A percentile compares a stretch with the other conserved stretches of the same genome.
These are phyloP conservation scores for Ichthyophthirius multifiliis DNA, from an alignment of 169 alveolate genomes.

Conservation along the genomic window DNA sequence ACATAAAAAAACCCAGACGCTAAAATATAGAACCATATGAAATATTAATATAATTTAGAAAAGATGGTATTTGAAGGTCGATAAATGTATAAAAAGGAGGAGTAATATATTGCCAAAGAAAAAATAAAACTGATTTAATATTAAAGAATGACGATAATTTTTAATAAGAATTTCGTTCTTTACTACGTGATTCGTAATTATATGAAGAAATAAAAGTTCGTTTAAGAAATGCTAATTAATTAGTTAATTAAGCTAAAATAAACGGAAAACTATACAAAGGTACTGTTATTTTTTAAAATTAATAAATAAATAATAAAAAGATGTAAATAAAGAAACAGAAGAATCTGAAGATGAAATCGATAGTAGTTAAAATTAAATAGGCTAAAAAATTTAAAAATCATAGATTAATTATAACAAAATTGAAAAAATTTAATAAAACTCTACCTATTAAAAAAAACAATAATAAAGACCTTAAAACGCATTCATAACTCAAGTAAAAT, in stretches of 20 bases:
- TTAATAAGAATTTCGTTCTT: background rate
- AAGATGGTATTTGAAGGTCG: constrained; percentile 1
- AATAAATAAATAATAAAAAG: background rate
- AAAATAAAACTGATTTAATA: background rate
- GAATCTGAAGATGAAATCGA: background rate
- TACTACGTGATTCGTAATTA: background rate
- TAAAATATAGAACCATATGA: background rate
- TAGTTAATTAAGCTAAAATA: background rate
- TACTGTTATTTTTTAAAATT: background rate
- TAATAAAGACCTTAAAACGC: background rate
- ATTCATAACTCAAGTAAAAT: background rate
- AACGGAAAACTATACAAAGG: background rate
- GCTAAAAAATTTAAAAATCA: no score
- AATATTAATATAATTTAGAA: background rate
- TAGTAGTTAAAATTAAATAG: background rate
- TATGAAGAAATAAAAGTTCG: background rate
- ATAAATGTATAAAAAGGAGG: background rate
- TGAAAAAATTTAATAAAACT: background rate
- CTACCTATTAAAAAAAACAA: background rate
- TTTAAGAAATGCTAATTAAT: background rate
- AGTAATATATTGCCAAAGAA: background rate
- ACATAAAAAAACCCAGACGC: background rate
- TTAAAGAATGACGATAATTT: background rate
- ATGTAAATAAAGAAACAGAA: background rate
- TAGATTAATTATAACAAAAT: background rate